A percentile compares a stretch with the other conserved stretches of the same genome.
These are phyloP conservation scores for Candida tammaniensis DNA, from an alignment of 805 yeast genomes.

Conservation along the genomic window DNA sequence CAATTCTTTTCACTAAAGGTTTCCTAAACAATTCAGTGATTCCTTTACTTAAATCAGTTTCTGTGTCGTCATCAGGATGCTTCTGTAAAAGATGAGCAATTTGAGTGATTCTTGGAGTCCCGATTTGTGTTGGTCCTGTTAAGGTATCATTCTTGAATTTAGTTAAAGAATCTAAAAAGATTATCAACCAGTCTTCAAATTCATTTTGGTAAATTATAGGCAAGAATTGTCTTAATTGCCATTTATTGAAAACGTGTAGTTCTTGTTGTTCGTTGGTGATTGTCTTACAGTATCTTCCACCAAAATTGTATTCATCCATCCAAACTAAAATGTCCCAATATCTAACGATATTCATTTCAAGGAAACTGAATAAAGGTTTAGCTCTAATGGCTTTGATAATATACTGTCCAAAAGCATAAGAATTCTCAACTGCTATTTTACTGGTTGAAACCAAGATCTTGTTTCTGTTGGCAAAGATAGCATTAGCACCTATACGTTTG, in stretches of 20 bases:
- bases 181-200: slow-evolving; percentile 82
- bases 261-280: slow-evolving; percentile 45
- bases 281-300: slow-evolving; percentile 61
- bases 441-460: slow-evolving; percentile 69
- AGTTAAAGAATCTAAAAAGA: slow-evolving; percentile 68
- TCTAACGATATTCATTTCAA: slow-evolving; percentile 69
- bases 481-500: slow-evolving; percentile 70
- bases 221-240: slow-evolving; percentile 77
- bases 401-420: slow-evolving; percentile 88
- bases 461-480: slow-evolving; percentile 78
- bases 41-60: slow-evolving; percentile 34
- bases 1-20: slow-evolving; percentile 65
- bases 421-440: slow-evolving; percentile 77
- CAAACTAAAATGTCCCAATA: slow-evolving; percentile 94
- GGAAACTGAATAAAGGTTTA: slow-evolving; percentile 75
- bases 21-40: slow-evolving; percentile 56
- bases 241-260: slow-evolving; percentile 52
- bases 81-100: slow-evolving; percentile 50
- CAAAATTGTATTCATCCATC: slow-evolving; percentile 90
- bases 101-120: slow-evolving; percentile 67
- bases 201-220: slow-evolving; percentile 78
- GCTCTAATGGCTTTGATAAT: slow-evolving; percentile 73
- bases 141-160: slow-evolving; percentile 47
- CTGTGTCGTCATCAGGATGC: slow-evolving; percentile 33
- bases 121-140: slow-evolving; percentile 33